Evolutionary conservation across 2,329 filamentous ascomycete genomes (phyloP).

Genomic region (Neonectria neomacrospora): DNA sequence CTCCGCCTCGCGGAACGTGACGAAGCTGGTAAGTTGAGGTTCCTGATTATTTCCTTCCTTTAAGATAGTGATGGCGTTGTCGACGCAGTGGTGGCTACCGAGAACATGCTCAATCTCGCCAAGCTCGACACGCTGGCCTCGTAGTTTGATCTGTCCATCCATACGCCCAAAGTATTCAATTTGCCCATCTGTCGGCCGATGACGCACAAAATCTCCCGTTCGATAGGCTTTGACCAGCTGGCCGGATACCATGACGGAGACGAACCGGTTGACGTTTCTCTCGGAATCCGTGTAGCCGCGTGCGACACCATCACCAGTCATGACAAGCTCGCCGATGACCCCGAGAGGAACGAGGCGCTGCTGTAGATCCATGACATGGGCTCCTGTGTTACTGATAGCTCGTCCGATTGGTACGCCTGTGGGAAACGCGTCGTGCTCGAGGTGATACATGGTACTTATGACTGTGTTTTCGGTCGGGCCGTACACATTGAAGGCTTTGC

Average conservation of each 20-base stretch:
- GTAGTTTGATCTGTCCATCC: constrained; percentile 38
- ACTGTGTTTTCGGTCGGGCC: constrained; percentile 37
- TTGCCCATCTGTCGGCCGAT: constrained; percentile 27
- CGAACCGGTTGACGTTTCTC: background rate
- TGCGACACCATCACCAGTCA: constrained; percentile 39
- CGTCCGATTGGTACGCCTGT: constrained; percentile 37
- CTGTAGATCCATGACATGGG: constrained; percentile 40
- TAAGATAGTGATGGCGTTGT: constrained; percentile 34
- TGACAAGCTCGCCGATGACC: constrained; percentile 44
- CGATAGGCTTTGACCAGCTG: constrained; percentile 21
- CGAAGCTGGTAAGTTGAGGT: constrained; percentile 16
- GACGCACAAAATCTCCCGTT: constrained; percentile 33
- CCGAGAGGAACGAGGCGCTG: constrained; percentile 40
- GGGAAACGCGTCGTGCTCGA: constrained; percentile 6
- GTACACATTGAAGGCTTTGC: constrained; percentile 23
- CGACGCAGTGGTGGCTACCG: background rate
- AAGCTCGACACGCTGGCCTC: constrained; percentile 38
- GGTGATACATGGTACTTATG: constrained; percentile 16
- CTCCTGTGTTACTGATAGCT: constrained; percentile 35
- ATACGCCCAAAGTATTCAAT: constrained; percentile 35
- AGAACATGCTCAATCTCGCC: constrained; percentile 34
- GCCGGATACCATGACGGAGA: background rate
- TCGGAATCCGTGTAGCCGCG: constrained; percentile 2
- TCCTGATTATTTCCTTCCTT: constrained; percentile 13
- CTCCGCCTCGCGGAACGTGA: constrained; percentile 3